Percentiles rank a stretch among this genome's conserved stretches.
These are phyloP conservation scores for Orbilia brochopaga DNA, from an alignment of 2,329 filamentous ascomycete species.

Conservation along the genomic window DNA sequence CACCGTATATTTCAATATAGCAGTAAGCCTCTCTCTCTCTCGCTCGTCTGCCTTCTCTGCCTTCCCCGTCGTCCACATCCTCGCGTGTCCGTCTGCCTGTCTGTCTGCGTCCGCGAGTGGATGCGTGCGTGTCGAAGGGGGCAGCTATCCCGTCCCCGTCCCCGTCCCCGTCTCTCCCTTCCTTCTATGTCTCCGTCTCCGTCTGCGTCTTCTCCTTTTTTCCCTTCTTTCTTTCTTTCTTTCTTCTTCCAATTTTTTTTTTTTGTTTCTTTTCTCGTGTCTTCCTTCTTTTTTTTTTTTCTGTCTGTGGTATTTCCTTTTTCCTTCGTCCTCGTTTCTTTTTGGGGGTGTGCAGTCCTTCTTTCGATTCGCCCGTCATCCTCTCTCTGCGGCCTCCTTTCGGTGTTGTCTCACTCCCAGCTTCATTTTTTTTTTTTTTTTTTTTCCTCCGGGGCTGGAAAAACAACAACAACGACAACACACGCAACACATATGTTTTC, in stretches of 20 bases:
- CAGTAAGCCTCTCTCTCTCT: no score
- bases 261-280: background rate
- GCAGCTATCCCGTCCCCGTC: slow-evolving; percentile 1
- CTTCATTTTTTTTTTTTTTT: background rate
- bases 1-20: no score
- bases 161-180: slow-evolving; percentile 2
- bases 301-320: no score
- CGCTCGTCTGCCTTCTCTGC: no score
- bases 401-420: background rate
- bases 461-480: slow-evolving; percentile 19
- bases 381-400: background rate
- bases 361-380: background rate
- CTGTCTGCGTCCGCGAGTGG: no score
- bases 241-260: slow-evolving; percentile 1
- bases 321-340: background rate
- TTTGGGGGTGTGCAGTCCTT: background rate
- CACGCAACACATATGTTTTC: slow-evolving; percentile 5
- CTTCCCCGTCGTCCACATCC: no score
- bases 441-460: background rate
- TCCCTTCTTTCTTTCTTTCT: slow-evolving; percentile 7
- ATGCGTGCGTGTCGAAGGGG: background rate
- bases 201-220: slow-evolving; percentile 2
- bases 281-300: background rate
- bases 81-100: background rate
- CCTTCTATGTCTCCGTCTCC: slow-evolving; percentile 4